Evolutionary conservation across 257 asterid species (phyloP).

Genomic region (Gardenia jasminoides): DNA sequence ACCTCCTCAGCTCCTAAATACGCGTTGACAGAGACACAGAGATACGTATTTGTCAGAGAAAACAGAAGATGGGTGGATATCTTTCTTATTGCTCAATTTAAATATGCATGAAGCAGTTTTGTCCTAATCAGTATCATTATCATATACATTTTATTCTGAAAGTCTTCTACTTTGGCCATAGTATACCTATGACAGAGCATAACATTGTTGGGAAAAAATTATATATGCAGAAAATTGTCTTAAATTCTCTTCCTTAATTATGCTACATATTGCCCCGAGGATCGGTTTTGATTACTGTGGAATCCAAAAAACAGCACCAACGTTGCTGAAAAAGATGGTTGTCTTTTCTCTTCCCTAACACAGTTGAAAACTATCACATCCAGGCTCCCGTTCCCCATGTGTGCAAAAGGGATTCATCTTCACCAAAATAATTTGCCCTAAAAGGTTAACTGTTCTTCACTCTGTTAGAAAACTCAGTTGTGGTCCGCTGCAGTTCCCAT

Average conservation of each 20-base stretch:
- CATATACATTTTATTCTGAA: background rate
- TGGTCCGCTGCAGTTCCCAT: conserved; percentile 14
- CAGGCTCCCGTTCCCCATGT: conserved; percentile 3
- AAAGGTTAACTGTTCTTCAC: conserved; percentile 19
- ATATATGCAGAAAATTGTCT: background rate
- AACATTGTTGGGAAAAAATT: background rate
- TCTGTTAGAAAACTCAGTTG: conserved; percentile 7
- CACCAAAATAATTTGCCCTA: conserved; percentile 25
- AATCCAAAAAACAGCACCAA: conserved; percentile 8
- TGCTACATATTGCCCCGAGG: background rate
- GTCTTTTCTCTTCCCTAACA: conserved; percentile 57
- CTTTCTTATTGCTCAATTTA: background rate
- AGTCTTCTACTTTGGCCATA: background rate
- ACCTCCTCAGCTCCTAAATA: conserved; percentile 34
- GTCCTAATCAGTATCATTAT: background rate
- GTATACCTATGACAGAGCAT: background rate
- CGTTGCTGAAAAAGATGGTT: conserved; percentile 61
- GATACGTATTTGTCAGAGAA: conserved; percentile 59
- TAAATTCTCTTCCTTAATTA: background rate
- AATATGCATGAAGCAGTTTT: conserved; percentile 1
- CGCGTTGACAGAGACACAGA: conserved; percentile 50
- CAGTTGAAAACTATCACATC: conserved; percentile 78
- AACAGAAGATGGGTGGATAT: background rate
- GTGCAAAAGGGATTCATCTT: conserved; percentile 9
- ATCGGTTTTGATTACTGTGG: background rate